Conservation (phyloP, 768 basidiomycete species). For the Tubosaeta sp. region DNA sequence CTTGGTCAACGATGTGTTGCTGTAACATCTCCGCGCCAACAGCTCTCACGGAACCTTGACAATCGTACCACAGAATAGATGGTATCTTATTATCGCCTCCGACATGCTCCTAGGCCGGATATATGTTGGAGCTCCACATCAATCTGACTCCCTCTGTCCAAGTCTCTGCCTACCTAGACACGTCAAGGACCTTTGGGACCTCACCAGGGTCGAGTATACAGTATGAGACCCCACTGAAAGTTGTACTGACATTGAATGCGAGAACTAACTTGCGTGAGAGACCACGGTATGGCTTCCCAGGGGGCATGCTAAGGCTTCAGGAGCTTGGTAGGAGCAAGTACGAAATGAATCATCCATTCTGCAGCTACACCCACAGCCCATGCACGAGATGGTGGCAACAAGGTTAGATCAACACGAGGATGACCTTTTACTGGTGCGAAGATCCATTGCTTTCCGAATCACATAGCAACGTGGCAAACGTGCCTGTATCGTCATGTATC, state of each 20-base stretch:
- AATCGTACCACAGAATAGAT: slow-evolving; percentile 38
- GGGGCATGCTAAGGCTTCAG: not conserved
- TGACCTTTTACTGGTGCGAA: too few relatives aligned
- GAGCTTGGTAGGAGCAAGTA: too few relatives aligned
- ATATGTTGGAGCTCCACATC: slow-evolving; percentile 25
- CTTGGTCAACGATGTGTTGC: slow-evolving; percentile 31
- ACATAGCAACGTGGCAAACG: too few relatives aligned
- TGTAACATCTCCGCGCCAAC: slow-evolving; percentile 41
- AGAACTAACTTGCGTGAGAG: not conserved
- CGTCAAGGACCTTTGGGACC: slow-evolving; percentile 22
- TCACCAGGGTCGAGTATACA: slow-evolving; percentile 13
- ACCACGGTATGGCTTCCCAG: not conserved
- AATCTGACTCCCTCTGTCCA: not conserved
- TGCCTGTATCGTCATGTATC: too few relatives aligned
- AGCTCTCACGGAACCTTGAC: slow-evolving; percentile 34
- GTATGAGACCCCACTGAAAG: not conserved
- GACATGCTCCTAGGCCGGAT: slow-evolving; percentile 41
- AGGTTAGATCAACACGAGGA: too few relatives aligned
- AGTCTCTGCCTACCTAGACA: not conserved
- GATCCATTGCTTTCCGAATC: too few relatives aligned
- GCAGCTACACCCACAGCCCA: too few relatives aligned
- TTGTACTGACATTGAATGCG: not conserved
- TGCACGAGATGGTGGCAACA: too few relatives aligned
- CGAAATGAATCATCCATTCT: too few relatives aligned
- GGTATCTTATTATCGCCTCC: slow-evolving; percentile 33